phyloP scores from a whole-genome alignment of 345 rosid species.

The Eucalyptus guilfoylei region DNA sequence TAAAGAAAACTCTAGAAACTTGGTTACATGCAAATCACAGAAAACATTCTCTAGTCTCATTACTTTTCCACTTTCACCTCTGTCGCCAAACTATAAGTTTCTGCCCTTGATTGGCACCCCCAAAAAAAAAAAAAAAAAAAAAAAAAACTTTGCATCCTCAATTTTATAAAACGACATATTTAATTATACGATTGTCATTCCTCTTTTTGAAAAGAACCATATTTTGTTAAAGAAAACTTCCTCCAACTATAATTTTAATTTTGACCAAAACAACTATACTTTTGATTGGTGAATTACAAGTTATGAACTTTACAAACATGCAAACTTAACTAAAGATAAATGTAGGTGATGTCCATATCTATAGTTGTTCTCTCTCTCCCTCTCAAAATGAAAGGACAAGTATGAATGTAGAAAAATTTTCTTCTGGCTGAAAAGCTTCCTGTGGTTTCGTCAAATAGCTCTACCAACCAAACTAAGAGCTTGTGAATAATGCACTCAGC shows the following conservation, averaged over 20 bases:
- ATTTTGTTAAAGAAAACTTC: not conserved
- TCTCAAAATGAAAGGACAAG: not conserved
- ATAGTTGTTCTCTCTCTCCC: not conserved
- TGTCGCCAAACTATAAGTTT: not conserved
- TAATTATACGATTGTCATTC: not conserved
- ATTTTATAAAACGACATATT: not conserved
- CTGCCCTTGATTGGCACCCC: not conserved
- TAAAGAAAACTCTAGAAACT: not conserved
- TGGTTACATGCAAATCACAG: not conserved
- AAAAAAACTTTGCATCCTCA: not conserved
- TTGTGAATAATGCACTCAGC: not conserved
- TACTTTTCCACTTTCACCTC: not conserved
- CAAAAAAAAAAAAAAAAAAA: not conserved
- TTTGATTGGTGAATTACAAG: not conserved
- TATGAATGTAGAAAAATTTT: not conserved
- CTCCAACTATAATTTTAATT: not conserved
- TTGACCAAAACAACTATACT: not conserved
- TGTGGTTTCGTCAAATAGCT: not conserved
- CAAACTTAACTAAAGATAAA: not conserved
- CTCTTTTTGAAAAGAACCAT: not conserved
- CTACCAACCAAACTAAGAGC: not conserved
- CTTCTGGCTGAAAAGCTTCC: not conserved
- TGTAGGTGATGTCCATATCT: not conserved
- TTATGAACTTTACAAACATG: not conserved
- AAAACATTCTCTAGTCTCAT: not conserved